Base-by-base conservation (phyloP, 169 alveolate species). In the Blepharisma undulans region DNA sequence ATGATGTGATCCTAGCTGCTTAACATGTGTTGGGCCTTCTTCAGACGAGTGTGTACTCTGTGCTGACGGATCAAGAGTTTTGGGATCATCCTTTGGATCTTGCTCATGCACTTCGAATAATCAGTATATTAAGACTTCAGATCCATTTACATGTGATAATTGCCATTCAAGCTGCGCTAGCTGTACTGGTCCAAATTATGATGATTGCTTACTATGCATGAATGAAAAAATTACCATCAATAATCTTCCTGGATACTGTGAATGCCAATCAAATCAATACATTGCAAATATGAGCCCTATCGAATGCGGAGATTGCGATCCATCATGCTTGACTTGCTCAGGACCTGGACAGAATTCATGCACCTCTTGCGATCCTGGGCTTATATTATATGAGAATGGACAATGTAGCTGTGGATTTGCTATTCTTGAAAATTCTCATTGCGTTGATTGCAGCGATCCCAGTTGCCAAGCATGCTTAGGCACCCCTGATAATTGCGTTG, bases 391-490 rank as follows among this genome's bases (percentile, higher is more conserved):
- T 48, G 33, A 74, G 10, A 25, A 74, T 74, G 80, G 80, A 25
- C 33, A 22, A 10, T 74, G 80, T 74, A 29, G 80, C 48, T 74
- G 80, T 74, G 80, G 80, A 74, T 74, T 25, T 29, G 80, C 80
- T 29, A 18, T 14, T 29, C 18, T 74, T 14, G 80, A 74, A 18
- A 48, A 48, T 48, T 25, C 12, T 6, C 33, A 74, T 8, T 74
- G 80, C 33, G 16, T 5, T 74, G 33, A 22, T 18, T 74, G 80
- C 80, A 74, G 33, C 48, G 33, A 74, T 5, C 80, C 33, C 8
- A 5, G 66, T 18, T 74, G 80, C 27, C 29, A 74, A 18, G 80
- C 33, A 29, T 74, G 80, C 80, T 14, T 29, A 74, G 18, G 80
- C 80, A 25, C 29, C 16, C 33, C 80, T 74, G 80, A 74, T 2